Percentiles rank a stretch among this genome's conserved stretches.
phyloP scores from a whole-genome alignment of 768 basidiomycete species.

The Leucosporidium yakuticum region DNA sequence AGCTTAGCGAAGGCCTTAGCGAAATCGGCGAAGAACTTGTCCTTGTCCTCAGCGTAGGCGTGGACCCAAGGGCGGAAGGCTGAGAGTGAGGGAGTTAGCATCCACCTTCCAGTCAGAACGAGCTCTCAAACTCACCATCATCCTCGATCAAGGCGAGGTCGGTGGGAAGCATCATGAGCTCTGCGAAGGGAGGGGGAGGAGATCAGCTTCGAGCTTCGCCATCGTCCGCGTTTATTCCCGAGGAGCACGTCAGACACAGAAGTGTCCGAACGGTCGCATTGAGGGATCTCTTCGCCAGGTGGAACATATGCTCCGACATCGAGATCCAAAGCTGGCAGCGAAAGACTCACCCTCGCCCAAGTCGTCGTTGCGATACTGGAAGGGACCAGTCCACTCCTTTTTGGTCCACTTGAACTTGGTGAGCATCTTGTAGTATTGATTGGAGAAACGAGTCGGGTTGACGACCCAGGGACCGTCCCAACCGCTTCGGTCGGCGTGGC shows the following conservation, averaged over 20 bases:
- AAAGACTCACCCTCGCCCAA: conserved; percentile 20
- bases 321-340: no score
- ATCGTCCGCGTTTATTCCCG: background rate
- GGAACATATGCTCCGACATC: no score
- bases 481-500: conserved; percentile 76
- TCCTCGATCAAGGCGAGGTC: conserved; percentile 54
- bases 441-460: conserved; percentile 32
- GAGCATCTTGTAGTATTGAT: conserved; percentile 32
- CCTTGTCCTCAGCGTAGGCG: conserved; percentile 74
- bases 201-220: background rate
- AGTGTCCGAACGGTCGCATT: background rate
- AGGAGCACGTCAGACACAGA: background rate
- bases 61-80: conserved; percentile 80
- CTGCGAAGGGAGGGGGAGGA: background rate
- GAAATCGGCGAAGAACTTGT: conserved; percentile 91
- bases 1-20: conserved; percentile 67
- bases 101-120: no score
- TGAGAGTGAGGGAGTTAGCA: conserved; percentile 45
- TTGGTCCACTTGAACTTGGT: conserved; percentile 32
- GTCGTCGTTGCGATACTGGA: conserved; percentile 23
- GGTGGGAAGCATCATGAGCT: conserved; percentile 32
- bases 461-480: conserved; percentile 72
- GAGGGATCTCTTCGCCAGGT: background rate
- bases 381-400: conserved; percentile 22
- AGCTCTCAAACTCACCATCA: conserved; percentile 15